Evolutionary conservation across 1,284 basidiomycete genomes (phyloP).

Genomic region (Boletellus deceptivus): DNA sequence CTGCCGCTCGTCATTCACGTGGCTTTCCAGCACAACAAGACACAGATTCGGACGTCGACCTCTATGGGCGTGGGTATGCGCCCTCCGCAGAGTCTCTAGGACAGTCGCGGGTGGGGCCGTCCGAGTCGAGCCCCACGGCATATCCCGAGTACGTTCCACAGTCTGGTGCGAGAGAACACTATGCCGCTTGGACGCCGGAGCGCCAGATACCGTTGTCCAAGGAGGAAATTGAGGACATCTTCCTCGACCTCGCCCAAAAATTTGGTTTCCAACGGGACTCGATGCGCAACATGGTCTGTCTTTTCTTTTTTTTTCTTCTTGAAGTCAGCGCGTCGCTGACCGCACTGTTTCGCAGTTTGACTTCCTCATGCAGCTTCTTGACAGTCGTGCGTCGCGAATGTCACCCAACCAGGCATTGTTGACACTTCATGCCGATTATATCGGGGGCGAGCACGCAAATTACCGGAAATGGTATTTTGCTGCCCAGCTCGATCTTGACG

Average conservation of each 20-base stretch:
- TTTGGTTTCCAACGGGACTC: constrained; percentile 97
- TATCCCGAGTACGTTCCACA: constrained; percentile 53
- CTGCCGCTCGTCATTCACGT: constrained; percentile 15
- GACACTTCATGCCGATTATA: constrained; percentile 97
- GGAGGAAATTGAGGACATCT: constrained; percentile 99
- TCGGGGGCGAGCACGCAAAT: constrained; percentile 95
- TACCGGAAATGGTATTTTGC: constrained; percentile 99
- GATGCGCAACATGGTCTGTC: constrained; percentile 82
- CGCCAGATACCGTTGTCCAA: constrained; percentile 94
- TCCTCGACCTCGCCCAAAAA: constrained; percentile 97
- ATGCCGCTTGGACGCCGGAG: constrained; percentile 92
- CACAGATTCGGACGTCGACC: constrained; percentile 74
- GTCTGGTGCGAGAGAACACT: constrained; percentile 66
- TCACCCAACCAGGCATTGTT: constrained; percentile 92
- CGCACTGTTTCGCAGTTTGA: constrained; percentile 65
- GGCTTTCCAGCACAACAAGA: constrained; percentile 53
- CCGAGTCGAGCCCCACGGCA: constrained; percentile 59
- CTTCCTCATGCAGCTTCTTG: constrained; percentile 97
- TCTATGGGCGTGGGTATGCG: constrained; percentile 63
- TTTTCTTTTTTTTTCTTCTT: constrained; percentile 1
- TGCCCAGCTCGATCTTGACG: constrained; percentile 97
- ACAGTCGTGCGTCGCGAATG: constrained; percentile 97
- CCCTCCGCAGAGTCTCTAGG: constrained; percentile 73
- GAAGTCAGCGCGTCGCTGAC: neutral
- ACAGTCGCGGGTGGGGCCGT: constrained; percentile 54